Conservation (phyloP, 75 land plant genomes). For the Cunninghamia lanceolata region DNA sequence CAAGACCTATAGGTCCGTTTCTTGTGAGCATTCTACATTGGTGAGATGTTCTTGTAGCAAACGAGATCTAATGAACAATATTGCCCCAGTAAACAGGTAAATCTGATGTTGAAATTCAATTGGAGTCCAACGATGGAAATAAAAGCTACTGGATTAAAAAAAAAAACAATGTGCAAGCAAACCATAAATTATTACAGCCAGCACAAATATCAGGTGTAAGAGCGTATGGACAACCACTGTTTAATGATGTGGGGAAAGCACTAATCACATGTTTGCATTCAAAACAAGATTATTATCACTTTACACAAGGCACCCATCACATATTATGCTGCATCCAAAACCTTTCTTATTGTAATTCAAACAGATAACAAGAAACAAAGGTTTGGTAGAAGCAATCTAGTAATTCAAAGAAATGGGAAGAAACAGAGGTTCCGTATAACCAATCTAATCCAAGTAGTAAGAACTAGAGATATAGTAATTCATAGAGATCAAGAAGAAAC, state of each 20-base stretch:
- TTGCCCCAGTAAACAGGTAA: not conserved
- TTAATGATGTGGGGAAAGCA: not conserved
- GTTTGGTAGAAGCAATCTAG: not conserved
- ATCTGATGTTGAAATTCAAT: too few relatives aligned
- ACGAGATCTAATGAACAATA: not conserved
- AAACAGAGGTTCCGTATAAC: not conserved
- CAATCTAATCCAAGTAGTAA: not conserved
- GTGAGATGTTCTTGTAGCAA: not conserved
- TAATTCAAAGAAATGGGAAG: not conserved
- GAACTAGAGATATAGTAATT: not conserved
- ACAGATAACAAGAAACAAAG: too few relatives aligned
- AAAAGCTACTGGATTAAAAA: too few relatives aligned
- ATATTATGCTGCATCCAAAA: not conserved
- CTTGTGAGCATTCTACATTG: not conserved
- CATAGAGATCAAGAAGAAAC: not conserved
- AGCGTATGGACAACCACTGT: not conserved
- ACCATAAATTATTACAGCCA: not conserved
- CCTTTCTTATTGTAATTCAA: too few relatives aligned
- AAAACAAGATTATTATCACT: not conserved
- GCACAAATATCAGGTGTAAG: not conserved
- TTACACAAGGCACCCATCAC: not conserved
- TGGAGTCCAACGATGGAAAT: too few relatives aligned
- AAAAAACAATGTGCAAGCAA: not conserved
- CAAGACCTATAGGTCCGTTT: not conserved
- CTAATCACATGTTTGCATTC: not conserved